Base-by-base conservation (phyloP, 2,329 filamentous ascomycete species). In the Neoarthrinium moseri region DNA sequence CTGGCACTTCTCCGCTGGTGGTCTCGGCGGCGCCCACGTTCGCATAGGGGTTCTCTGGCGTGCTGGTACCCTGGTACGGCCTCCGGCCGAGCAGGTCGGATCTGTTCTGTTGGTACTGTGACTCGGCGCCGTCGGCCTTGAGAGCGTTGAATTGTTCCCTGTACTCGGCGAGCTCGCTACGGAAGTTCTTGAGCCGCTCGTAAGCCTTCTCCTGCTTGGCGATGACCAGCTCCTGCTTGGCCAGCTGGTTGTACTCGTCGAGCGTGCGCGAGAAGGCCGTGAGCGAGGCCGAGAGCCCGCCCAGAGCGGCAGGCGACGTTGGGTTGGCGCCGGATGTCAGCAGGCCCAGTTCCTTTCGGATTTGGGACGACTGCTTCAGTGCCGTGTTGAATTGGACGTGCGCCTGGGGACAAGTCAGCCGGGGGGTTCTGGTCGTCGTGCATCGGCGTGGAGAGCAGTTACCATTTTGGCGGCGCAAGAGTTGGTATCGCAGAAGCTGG, bases 41-140 rank as follows among this genome's bases (percentile, higher is more conserved):
- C 13, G 89, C 83, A 64, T 97, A 97, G 0, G 94, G 94, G 60
- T 97, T 97, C 66, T 97, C 94, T 2, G 94, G 92, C 2, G 83
- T 86, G 5, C 69, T 63, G 1, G 87, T 87, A n/a, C 84, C 81
- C n/a, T n/a, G n/a, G 60, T 94, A 92, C 2, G 91, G 89, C 37
- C 94, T 78, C 42, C 94, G 79, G 21, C 91, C 92, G 1, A 97
- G 78, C 21, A 99, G 78, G 67, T 97, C 94, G 51, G 80, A 80
- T 39, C 90, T 80, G 62, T 91, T 89, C 46, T 72, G 67, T 41
- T 71, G 69, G 56, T 87, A 80, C 43, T 81, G 77, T 26, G 81
- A 77, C 29, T 95, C 89, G 53, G 96, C 91, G 49, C 86, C 80
- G 48, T 85, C 82, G 50, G 82, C 77, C 64, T 91, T 94, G 41